Evolutionary conservation across 2,329 filamentous ascomycete genomes (phyloP), one percentile per base, ranked within the genome.

Genomic region (Thyridium curvatum): DNA sequence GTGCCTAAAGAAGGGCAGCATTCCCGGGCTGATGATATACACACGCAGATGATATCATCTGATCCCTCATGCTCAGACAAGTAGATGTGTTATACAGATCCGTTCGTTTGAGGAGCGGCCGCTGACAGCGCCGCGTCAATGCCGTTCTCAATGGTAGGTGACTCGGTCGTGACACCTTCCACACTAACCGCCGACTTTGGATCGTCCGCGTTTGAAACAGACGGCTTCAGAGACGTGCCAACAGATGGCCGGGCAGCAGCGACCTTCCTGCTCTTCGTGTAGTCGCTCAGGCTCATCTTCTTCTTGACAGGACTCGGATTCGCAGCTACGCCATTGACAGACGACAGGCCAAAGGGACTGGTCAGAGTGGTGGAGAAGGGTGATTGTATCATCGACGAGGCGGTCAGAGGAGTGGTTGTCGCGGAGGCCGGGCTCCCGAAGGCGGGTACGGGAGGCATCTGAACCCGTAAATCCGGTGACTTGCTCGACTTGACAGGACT

Each of bases 231-330:
- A 18, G 52, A 51, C 3, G 53, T 52, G 4, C 52, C 47, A 5
- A 56, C 45, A 1, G 55, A 55, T 9, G 66, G 64, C 43, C 65
- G 67, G 18, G 59, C 65, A 50, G 53, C 68, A 3, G 69, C 68
- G 3, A 68, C 69, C 52, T 77, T 80, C 37, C 74, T 65, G 46
- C 72, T 76, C 54, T 76, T 79, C 8, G 68, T 74, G 50, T 84
- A 84, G 51, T 83, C 79, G 50, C 77, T 82, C 2, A 83, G 56
- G 45, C 76, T 82, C 30, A 84, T 60, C 56, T 82, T 83, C 66
- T 84, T 83, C 59, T 81, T 82, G 26, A 78, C 63, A 3, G 79
- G 79, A 45, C 76, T 82, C 3, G 76, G 74, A 16, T 69, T 66
- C 9, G 65, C 65, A 6, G 55, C 55, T 8, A 63, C 48, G 12